phyloP scores from a whole-genome alignment of 2,329 filamentous ascomycete species.

The Penicillium thymicola region DNA sequence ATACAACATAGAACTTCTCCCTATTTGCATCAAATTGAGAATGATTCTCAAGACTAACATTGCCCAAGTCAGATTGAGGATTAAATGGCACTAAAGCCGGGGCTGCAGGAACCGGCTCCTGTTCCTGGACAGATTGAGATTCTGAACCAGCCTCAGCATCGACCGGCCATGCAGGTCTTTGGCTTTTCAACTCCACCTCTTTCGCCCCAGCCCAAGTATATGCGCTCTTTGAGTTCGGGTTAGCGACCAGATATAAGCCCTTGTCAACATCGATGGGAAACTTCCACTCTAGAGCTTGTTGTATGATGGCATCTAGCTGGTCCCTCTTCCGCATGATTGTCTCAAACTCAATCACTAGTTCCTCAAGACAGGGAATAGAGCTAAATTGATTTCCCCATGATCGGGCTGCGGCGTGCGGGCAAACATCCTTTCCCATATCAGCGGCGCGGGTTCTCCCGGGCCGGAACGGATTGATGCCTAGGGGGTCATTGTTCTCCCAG shows the following conservation, averaged over 20 bases:
- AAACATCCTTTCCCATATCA: background rate
- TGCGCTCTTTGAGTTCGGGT: background rate
- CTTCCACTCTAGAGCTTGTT: conserved; percentile 23
- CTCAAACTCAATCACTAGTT: conserved; percentile 30
- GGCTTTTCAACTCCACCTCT: background rate
- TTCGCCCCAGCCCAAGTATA: conserved; percentile 1
- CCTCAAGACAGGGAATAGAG: conserved; percentile 15
- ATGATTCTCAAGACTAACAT: background rate
- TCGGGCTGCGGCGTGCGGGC: background rate
- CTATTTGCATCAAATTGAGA: background rate
- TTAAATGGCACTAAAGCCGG: background rate
- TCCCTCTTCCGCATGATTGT: conserved; percentile 21
- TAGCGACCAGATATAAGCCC: background rate
- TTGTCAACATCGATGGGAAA: background rate
- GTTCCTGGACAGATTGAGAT: background rate
- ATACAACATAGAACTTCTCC: conserved; percentile 1
- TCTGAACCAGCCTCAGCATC: background rate
- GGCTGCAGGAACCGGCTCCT: background rate
- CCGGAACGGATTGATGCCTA: conserved; percentile 28
- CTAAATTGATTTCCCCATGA: conserved; percentile 6
- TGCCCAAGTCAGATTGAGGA: background rate
- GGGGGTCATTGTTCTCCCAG: conserved; percentile 24
- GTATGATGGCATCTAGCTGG: conserved; percentile 24
- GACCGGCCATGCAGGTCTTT: background rate
- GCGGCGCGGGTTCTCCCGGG: conserved; percentile 1